phyloP scores from a whole-genome alignment of 495 filamentous ascomycete genomes.

The Xylaria acuta region DNA sequence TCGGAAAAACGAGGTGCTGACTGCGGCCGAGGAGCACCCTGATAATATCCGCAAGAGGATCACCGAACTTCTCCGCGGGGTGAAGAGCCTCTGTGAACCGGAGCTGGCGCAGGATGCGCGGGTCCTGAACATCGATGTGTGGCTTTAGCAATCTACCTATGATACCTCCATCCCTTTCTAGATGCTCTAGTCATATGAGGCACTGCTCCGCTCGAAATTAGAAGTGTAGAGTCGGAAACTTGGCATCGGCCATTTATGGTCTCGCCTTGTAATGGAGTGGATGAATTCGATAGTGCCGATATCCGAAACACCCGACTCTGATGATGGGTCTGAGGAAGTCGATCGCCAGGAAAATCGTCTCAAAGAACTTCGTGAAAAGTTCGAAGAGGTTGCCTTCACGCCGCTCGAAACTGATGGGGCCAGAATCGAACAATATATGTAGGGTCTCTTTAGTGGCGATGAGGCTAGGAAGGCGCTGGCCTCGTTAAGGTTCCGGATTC shows the following conservation, averaged over 20 bases:
- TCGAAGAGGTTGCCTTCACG: conserved; percentile 66
- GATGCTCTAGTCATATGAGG: conserved; percentile 47
- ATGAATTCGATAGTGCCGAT: conserved; percentile 43
- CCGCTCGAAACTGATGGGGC: conserved; percentile 52
- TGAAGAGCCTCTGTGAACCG: conserved; percentile 44
- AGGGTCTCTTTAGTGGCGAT: conserved; percentile 55
- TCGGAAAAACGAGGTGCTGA: conserved; percentile 46
- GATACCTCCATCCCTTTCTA: conserved; percentile 44
- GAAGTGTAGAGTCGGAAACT: conserved; percentile 60
- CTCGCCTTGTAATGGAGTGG: conserved; percentile 69
- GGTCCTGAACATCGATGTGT: conserved; percentile 43
- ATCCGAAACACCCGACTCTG: conserved; percentile 29
- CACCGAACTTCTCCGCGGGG: conserved; percentile 46
- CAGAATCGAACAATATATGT: conserved; percentile 59
- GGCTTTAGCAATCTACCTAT: conserved; percentile 47
- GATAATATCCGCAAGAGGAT: conserved; percentile 45
- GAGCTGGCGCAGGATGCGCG: conserved; percentile 29
- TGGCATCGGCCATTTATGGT: conserved; percentile 67
- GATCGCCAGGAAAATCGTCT: conserved; percentile 56
- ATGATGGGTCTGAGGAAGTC: conserved; percentile 41
- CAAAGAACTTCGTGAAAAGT: conserved; percentile 57
- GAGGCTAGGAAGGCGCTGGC: conserved; percentile 43
- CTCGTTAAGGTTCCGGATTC: conserved; percentile 28
- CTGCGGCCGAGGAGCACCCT: conserved; percentile 37
- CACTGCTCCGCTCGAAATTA: conserved; percentile 48